Evolutionary conservation across 148 eudicot species (phyloP), one percentile per base, ranked within the genome.

Genomic region (Cornus controversa): DNA sequence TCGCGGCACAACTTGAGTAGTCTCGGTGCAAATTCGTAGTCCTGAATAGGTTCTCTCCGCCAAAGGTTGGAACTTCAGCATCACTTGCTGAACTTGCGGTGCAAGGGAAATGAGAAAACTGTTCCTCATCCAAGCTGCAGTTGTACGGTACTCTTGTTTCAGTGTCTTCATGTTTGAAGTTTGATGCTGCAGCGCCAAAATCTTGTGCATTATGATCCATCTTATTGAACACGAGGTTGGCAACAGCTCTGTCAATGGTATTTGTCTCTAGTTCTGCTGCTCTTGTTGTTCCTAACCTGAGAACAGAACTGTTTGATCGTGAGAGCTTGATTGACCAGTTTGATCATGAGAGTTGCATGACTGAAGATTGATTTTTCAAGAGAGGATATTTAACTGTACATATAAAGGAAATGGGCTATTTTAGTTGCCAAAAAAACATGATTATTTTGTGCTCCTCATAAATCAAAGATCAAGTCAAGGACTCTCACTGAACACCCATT

Each of bases 161-260:
- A 45, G 23, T 65, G 24, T 75, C 24, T 67, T 58, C 78, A 23
- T 77, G 80, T 77, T 82, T 75, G 47, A 36, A 76, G 54, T 72
- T 77, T 58, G 83, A 64, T 47, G 67, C 70, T 10, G 83, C 71
- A 34, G 87, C 77, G 13, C 65, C 67, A 28, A 37, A 79, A 36
- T 88, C 84, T 23, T 73, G 69, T 23, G 70, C 62, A 67, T 75
- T 65, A 16, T 50, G 76, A 65, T 87, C 80, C 34, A 77, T 82
- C 81, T 86, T 87, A 25, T 72, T 72, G 81, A 91, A 93, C 91
- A 93, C 82, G 53, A 93, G 89, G 78, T 84, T 84, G n/a, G 98
- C 96, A 40, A 93, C 89, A n/a, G 92, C 86, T 79, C 98, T 84
- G 82, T 93, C 98, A 22, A 93, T 81, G 25, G 84, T 71, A 65